phyloP scores from a whole-genome alignment of 2,329 filamentous ascomycete species.

The Lachnellula hyalina region DNA sequence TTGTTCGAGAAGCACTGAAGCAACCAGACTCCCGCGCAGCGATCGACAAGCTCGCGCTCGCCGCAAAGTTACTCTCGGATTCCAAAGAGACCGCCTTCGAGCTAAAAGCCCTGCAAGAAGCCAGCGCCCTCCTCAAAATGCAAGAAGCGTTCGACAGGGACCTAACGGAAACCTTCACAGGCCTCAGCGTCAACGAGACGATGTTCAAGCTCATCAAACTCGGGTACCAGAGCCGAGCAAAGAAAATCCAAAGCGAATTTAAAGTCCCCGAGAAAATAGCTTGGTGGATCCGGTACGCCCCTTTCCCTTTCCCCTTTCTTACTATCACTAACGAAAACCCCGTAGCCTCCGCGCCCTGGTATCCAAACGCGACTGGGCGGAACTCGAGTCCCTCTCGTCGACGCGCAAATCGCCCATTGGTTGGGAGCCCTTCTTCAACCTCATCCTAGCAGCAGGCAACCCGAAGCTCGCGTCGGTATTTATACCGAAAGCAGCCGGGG shows the following conservation, averaged over 20 bases:
- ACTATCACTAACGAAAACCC: not conserved
- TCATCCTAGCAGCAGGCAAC: slow-evolving; percentile 83
- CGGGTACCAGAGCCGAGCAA: slow-evolving; percentile 77
- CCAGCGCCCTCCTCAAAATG: slow-evolving; percentile 71
- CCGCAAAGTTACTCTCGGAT: slow-evolving; percentile 76
- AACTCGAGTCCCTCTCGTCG: slow-evolving; percentile 80
- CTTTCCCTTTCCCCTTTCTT: not conserved
- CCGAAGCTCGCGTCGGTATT: slow-evolving; percentile 78
- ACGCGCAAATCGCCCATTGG: slow-evolving; percentile 84
- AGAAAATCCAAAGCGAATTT: slow-evolving; percentile 87
- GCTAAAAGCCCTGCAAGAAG: slow-evolving; percentile 71
- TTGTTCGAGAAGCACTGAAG: slow-evolving; percentile 75
- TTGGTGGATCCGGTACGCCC: slow-evolving; percentile 68
- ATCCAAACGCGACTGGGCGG: slow-evolving; percentile 83
- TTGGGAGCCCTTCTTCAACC: slow-evolving; percentile 95
- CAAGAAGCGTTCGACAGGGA: slow-evolving; percentile 87
- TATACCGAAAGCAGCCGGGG: slow-evolving; percentile 70
- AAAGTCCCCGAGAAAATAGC: slow-evolving; percentile 85
- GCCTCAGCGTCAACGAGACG: slow-evolving; percentile 85
- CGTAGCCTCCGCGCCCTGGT: slow-evolving; percentile 76
- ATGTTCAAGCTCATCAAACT: slow-evolving; percentile 80
- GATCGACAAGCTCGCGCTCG: slow-evolving; percentile 82
- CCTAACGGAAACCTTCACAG: slow-evolving; percentile 69
- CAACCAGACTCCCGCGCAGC: slow-evolving; percentile 66
- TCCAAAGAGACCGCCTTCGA: slow-evolving; percentile 75